phyloP scores from a whole-genome alignment of 2,329 filamentous ascomycete genomes.

The Hymenoscyphus infarciens region DNA sequence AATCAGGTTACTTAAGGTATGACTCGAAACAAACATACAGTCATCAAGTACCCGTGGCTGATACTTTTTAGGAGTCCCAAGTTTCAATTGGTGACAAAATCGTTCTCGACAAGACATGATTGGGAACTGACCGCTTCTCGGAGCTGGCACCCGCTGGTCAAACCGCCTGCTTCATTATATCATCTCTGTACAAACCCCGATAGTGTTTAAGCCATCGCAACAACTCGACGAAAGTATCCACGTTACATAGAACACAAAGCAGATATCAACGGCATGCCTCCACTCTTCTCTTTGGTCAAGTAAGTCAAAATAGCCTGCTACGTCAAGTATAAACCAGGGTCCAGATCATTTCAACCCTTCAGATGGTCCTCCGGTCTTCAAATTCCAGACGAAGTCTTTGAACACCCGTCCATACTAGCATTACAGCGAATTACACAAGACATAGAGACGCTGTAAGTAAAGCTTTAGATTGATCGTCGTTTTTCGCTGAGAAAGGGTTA shows the following conservation, averaged over 20 bases:
- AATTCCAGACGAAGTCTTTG: neutral
- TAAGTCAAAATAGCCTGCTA: neutral
- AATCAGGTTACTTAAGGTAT: neutral
- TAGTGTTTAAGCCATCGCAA: neutral
- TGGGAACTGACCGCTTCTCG: neutral
- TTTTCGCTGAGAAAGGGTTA: neutral
- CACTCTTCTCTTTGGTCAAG: neutral
- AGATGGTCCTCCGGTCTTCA: neutral
- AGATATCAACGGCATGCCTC: neutral
- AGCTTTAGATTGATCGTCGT: neutral
- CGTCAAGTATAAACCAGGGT: neutral
- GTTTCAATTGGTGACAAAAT: neutral
- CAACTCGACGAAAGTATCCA: neutral
- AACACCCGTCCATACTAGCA: neutral
- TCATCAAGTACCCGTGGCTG: neutral
- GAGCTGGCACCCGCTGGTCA: neutral
- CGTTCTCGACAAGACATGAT: neutral
- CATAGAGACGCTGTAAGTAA: neutral
- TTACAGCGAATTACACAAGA: neutral
- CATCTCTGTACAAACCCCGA: neutral
- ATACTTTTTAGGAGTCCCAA: neutral
- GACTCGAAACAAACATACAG: neutral
- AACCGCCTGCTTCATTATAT: neutral
- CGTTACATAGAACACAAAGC: neutral
- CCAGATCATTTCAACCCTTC: neutral